Evolutionary conservation across 352 stramenopile genomes (phyloP), one percentile per base, ranked within the genome.

Genomic region (Sclerospora graminicola): DNA sequence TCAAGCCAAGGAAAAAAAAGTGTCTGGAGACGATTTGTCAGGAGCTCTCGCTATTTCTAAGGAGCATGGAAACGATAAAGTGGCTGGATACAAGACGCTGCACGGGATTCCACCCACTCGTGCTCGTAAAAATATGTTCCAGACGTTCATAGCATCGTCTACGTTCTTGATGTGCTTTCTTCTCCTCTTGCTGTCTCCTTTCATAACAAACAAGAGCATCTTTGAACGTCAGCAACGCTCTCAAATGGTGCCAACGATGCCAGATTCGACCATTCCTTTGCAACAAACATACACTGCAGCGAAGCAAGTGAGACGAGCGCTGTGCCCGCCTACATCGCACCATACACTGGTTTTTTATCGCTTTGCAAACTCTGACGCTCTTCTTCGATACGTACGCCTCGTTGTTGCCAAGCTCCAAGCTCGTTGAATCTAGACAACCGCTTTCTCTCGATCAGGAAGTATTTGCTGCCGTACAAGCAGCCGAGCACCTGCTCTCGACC

Each of bases 221-320:
- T 3, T 26, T 3, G 28, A 81, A 81, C 24, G 16, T 29, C 15
- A 66, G 18, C 18, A 81, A 35, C 2, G n/a, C n/a, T n/a, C n/a
- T n/a, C n/a, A n/a, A n/a, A n/a, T n/a, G n/a, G n/a, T n/a, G n/a
- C n/a, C n/a, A 57, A 31, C 60, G 60, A 16, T 63, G 68, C 63
- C 66, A 71, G 37, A 57, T 42, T 1, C 60, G 65, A 5, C 65
- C 38, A 30, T 68, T 77, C 8, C 45, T 54, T 51, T 78, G 68
- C 11, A 78, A 37, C 26, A 60, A 15, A 15, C 37, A 41, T 13
- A 41, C 38, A 30, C 63, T 56, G 0, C n/a, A 24, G 28, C 52
- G 41, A 18, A 54, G 28, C 33, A 11, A 26, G 6, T 11, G 33
- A 15, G 61, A 72, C 26, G 37, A 42, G 5, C 32, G 60, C 11